phyloP scores from a whole-genome alignment of 2,329 filamentous ascomycete genomes.

The Grosmannia penicillata region DNA sequence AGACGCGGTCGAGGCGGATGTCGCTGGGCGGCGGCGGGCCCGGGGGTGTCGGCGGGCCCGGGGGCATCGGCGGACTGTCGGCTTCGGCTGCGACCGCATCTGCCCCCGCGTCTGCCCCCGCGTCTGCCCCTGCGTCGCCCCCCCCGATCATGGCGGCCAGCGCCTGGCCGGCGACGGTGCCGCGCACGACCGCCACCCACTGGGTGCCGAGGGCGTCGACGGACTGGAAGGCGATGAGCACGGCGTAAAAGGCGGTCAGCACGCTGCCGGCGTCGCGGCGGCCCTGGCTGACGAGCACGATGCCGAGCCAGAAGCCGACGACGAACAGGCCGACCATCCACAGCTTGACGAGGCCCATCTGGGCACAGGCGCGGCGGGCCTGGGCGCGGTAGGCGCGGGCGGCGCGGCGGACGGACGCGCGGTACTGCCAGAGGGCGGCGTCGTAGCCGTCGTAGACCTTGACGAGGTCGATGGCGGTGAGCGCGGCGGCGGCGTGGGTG shows the following conservation, averaged over 20 bases:
- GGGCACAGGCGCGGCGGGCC: constrained; percentile 33
- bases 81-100: no score
- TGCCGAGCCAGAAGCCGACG: constrained; percentile 80
- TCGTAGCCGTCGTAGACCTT: constrained; percentile 71
- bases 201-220: constrained; percentile 63
- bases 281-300: constrained; percentile 48
- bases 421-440: constrained; percentile 54
- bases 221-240: constrained; percentile 60
- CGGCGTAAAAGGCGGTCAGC: constrained; percentile 74
- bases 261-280: constrained; percentile 48
- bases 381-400: constrained; percentile 46
- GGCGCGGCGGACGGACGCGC: constrained; percentile 17
- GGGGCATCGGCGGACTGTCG: no score
- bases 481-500: constrained; percentile 53
- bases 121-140: no score
- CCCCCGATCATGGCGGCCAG: constrained; percentile 22
- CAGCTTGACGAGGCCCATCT: constrained; percentile 60
- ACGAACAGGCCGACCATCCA: constrained; percentile 70
- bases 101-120: no score
- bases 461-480: constrained; percentile 67
- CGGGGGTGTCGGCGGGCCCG: no score
- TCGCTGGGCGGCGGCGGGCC: background rate
- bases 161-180: constrained; percentile 54
- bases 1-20: constrained; percentile 37
- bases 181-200: constrained; percentile 64